phyloP scores from a whole-genome alignment of 805 yeast species.

The Wickerhamiella alocasiicola region DNA sequence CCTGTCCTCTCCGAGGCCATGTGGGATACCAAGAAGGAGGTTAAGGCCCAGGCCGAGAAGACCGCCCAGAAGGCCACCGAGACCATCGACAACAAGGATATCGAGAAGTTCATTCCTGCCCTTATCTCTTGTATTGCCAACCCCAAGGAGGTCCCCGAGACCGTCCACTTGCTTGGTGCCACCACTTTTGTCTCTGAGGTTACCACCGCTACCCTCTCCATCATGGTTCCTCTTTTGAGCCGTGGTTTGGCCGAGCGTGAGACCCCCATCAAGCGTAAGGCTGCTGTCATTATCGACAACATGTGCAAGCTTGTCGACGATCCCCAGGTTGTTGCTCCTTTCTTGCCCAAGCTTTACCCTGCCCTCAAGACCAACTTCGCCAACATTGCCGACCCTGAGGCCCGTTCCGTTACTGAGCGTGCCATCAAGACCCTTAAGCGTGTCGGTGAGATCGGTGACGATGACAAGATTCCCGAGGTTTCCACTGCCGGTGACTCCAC shows the following conservation, averaged over 20 bases:
- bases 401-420: constrained; percentile 95
- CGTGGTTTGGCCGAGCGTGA: constrained; percentile 99
- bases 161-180: constrained; percentile 98
- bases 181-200: constrained; percentile 99
- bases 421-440: constrained; percentile 95
- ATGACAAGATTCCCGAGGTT: constrained; percentile 88
- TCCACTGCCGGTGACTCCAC: constrained; percentile 96
- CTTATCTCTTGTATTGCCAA: constrained; percentile 92
- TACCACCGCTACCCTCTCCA: constrained; percentile 97
- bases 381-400: constrained; percentile 99
- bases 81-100: constrained; percentile 99
- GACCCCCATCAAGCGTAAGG: constrained; percentile 98
- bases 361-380: constrained; percentile 87
- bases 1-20: constrained; percentile 98
- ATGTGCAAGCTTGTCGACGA: constrained; percentile 99
- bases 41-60: constrained; percentile 89
- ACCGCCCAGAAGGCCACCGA: constrained; percentile 95
- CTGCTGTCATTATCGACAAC: constrained; percentile 99
- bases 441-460: constrained; percentile 92
- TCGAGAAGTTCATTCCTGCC: constrained; percentile 96
- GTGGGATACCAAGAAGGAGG: constrained; percentile 99
- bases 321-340: constrained; percentile 99
- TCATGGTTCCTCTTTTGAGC: constrained; percentile 96
- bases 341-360: constrained; percentile 90
- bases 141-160: constrained; percentile 97